phyloP scores from a whole-genome alignment of 2,329 filamentous ascomycete species.

The Colletotrichum nymphaeae region DNA sequence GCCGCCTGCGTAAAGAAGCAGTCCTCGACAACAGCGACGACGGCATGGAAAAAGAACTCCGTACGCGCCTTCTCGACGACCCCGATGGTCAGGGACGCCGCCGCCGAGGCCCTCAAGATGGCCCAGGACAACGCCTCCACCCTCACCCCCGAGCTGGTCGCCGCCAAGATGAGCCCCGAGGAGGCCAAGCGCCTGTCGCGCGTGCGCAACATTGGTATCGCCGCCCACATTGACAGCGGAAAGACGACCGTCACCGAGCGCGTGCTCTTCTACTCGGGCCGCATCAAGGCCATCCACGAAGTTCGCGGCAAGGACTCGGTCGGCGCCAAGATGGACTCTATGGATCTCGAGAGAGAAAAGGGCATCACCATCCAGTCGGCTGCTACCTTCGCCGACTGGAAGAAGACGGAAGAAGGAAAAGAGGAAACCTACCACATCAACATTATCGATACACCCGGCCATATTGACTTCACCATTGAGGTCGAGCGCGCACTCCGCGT shows the following conservation, averaged over 20 bases:
- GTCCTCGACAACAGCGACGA: constrained; percentile 5
- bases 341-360: constrained; percentile 98
- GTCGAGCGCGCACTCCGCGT: constrained; percentile 96
- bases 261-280: constrained; percentile 97
- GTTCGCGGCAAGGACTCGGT: constrained; percentile 94
- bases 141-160: constrained; percentile 70
- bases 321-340: constrained; percentile 99
- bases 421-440: constrained; percentile 97
- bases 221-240: constrained; percentile 97
- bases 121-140: constrained; percentile 64
- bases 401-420: constrained; percentile 84
- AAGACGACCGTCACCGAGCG: constrained; percentile 98
- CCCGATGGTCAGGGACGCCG: constrained; percentile 44
- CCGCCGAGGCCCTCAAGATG: constrained; percentile 61
- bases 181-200: constrained; percentile 82
- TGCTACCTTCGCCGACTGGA: constrained; percentile 97
- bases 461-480: constrained; percentile 99
- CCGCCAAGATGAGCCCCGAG: constrained; percentile 82
- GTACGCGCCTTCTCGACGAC: constrained; percentile 50
- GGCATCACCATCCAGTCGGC: constrained; percentile 99
- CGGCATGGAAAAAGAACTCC: constrained; percentile 18
- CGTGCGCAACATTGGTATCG: constrained; percentile 98
- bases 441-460: constrained; percentile 96
- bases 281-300: constrained; percentile 97
- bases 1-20: constrained; percentile 39